A percentile compares a stretch with the other conserved stretches of the same genome.
These are phyloP conservation scores for Vitis vinifera DNA, from an alignment of 164 flowering plant genomes.

Conservation along the genomic window DNA sequence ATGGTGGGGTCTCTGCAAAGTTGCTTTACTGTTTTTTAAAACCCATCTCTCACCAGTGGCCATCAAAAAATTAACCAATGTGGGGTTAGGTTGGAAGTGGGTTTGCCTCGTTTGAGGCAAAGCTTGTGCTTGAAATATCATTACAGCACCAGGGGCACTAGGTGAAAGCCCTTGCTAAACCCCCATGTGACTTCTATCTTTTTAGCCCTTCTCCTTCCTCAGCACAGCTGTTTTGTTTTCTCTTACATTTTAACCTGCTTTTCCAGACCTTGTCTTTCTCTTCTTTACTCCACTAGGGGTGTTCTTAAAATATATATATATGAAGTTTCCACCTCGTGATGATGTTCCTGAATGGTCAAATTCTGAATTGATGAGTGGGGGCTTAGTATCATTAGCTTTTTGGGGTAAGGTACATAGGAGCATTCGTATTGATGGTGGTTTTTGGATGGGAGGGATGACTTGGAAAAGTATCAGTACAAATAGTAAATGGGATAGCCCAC, in stretches of 20 bases:
- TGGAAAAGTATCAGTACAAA: too few species aligned
- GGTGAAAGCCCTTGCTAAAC: slow-evolving; percentile 9
- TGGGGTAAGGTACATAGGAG: not conserved
- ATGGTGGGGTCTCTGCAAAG: slow-evolving; percentile 10
- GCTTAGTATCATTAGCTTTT: not conserved
- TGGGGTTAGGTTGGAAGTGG: slow-evolving; percentile 13
- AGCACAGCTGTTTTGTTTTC: not conserved
- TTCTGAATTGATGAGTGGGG: slow-evolving; percentile 13
- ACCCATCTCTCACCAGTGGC: slow-evolving; percentile 16
- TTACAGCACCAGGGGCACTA: slow-evolving; percentile 28
- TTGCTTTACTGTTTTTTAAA: not conserved
- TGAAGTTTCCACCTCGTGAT: slow-evolving; percentile 23
- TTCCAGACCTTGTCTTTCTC: slow-evolving; percentile 11
- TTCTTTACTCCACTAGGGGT: slow-evolving; percentile 6
- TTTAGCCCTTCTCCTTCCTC: not conserved
- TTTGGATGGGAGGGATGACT: too few species aligned
- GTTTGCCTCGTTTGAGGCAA: slow-evolving; percentile 32
- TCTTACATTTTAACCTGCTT: not conserved
- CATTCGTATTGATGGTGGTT: not conserved
- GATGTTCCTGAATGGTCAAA: slow-evolving; percentile 26
- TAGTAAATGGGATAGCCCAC: too few species aligned
- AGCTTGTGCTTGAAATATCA: slow-evolving; percentile 24
- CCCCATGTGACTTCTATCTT: slow-evolving; percentile 31
- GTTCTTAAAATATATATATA: slow-evolving; percentile 3
- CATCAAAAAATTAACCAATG: slow-evolving; percentile 9